phyloP scores from a whole-genome alignment of 2,329 filamentous ascomycete genomes.

The Nemania sp. region DNA sequence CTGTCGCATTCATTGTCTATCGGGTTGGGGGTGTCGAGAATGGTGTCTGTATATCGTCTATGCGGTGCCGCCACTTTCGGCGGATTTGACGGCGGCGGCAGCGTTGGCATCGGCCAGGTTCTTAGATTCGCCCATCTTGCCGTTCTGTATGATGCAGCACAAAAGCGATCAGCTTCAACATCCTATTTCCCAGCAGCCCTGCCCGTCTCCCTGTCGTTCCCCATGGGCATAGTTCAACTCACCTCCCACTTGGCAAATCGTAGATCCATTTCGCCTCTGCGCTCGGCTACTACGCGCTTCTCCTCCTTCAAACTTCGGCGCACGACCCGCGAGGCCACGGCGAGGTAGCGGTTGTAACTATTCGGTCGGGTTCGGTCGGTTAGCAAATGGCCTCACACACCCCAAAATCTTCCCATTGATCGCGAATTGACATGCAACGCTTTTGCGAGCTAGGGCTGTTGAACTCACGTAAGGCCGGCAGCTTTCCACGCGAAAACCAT shows the following conservation, averaged over 20 bases:
- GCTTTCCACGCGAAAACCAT: constrained; percentile 99
- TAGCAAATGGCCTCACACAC: constrained; percentile 37
- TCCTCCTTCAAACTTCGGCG: constrained; percentile 97
- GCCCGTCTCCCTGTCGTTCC: not conserved
- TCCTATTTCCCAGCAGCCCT: constrained; percentile 16
- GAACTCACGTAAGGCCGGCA: constrained; percentile 87
- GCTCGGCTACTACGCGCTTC: constrained; percentile 83
- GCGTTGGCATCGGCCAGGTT: constrained; percentile 64
- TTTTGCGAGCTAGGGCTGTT: constrained; percentile 20
- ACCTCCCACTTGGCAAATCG: constrained; percentile 96
- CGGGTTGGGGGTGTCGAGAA: constrained; percentile 2
- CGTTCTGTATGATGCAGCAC: constrained; percentile 67
- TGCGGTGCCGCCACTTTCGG: constrained; percentile 42
- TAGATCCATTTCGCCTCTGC: constrained; percentile 85
- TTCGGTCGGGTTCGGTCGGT: constrained; percentile 36
- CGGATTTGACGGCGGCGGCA: constrained; percentile 42
- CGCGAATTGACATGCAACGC: constrained; percentile 4
- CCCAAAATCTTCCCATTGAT: not conserved
- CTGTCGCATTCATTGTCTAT: constrained; percentile 23
- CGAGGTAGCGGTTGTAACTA: constrained; percentile 99
- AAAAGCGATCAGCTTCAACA: constrained; percentile 39
- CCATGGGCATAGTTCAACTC: constrained; percentile 47
- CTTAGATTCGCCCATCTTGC: constrained; percentile 90
- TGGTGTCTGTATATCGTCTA: constrained; percentile 25
- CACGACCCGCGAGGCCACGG: constrained; percentile 90